Conservation (phyloP, 805 yeast genomes). For the Naumovozyma baii region DNA sequence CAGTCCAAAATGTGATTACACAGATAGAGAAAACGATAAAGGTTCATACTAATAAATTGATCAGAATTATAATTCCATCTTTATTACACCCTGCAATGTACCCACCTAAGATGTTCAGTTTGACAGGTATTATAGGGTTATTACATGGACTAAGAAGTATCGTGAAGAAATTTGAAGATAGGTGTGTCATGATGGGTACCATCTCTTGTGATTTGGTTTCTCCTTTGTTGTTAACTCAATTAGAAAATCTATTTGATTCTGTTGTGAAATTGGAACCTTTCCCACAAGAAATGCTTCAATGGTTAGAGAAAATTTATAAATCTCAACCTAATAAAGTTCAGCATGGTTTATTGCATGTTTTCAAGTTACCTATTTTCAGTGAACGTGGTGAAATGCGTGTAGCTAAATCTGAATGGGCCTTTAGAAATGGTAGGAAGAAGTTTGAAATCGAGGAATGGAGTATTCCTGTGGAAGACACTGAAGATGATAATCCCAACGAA, state of each 20-base stretch:
- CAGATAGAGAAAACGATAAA: conserved; percentile 39
- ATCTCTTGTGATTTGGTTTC: conserved; percentile 58
- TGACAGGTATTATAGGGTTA: conserved; percentile 47
- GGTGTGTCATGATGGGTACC: conserved; percentile 44
- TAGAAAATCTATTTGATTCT: conserved; percentile 56
- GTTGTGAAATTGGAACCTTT: conserved; percentile 74
- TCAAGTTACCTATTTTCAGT: conserved; percentile 61
- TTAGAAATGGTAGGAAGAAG: conserved; percentile 69
- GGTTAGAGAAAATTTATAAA: conserved; percentile 59
- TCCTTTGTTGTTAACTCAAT: conserved; percentile 36
- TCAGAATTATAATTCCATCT: conserved; percentile 67
- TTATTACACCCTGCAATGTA: conserved; percentile 72
- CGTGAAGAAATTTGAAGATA: conserved; percentile 36
- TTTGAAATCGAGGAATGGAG: conserved; percentile 92
- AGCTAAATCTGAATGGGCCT: conserved; percentile 68
- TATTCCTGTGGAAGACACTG: conserved; percentile 83
- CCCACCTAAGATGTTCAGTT: conserved; percentile 38
- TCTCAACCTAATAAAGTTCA: conserved; percentile 56
- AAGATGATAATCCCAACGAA: not conserved
- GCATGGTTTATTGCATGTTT: conserved; percentile 76
- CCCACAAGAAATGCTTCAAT: conserved; percentile 57
- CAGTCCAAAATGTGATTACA: conserved; percentile 23
- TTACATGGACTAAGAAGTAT: conserved; percentile 49
- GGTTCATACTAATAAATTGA: conserved; percentile 37
- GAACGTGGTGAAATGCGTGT: conserved; percentile 68